Percentiles rank a stretch among this genome's conserved stretches.
Conservation (phyloP, 139 green algal genomes). For the Chlorella sp. region DNA sequence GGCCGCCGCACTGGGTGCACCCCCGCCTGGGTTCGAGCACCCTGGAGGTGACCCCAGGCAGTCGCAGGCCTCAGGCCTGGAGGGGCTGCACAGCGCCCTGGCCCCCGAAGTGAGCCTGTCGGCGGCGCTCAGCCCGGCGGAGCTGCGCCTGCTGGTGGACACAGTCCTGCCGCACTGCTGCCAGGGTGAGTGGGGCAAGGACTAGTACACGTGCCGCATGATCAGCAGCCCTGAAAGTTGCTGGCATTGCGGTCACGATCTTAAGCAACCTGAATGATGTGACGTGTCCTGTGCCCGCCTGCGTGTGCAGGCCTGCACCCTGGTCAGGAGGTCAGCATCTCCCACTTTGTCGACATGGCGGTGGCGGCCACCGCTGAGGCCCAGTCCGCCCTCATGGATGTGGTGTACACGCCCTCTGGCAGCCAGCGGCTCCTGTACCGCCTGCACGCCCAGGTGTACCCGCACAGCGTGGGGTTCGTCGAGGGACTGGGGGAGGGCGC, state of each 20-base stretch:
- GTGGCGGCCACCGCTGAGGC: neutral
- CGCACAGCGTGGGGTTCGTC: neutral
- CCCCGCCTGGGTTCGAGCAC: too few species aligned
- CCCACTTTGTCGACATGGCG: neutral
- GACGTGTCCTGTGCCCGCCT: neutral
- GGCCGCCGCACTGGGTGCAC: too few species aligned
- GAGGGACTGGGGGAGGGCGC: neutral
- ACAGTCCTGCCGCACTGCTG: neutral
- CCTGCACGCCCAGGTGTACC: conserved; percentile 4
- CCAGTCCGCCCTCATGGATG: neutral
- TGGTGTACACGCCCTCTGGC: neutral
- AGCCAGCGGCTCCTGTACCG: neutral
- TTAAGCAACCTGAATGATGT: too few species aligned
- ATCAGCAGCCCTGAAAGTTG: too few species aligned
- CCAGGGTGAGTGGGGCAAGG: neutral
- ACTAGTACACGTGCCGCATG: too few species aligned
- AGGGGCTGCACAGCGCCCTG: too few species aligned
- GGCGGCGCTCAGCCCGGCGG: too few species aligned
- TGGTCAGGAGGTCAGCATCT: neutral
- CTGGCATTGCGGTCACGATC: too few species aligned
- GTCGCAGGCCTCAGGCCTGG: too few species aligned
- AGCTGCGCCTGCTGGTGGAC: too few species aligned
- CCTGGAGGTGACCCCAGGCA: too few species aligned
- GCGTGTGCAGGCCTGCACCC: neutral
- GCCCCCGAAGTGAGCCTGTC: too few species aligned